phyloP scores from a whole-genome alignment of 139 green algal genomes.

The Picochlorum sp. region DNA sequence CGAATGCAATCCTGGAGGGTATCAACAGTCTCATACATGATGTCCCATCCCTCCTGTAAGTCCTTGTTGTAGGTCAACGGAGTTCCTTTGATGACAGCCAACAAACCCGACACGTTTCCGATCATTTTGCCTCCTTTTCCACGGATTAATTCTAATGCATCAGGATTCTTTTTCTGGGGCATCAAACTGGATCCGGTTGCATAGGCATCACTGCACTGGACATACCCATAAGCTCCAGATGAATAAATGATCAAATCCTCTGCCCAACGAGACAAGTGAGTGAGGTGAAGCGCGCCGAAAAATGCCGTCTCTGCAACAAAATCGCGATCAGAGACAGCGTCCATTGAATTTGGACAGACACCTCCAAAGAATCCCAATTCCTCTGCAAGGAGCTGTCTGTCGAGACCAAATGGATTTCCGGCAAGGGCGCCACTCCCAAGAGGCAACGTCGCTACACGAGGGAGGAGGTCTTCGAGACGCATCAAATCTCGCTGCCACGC shows the following conservation, averaged over 20 bases:
- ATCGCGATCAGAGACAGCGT: slow-evolving; percentile 91
- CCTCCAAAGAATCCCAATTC: slow-evolving; percentile 66
- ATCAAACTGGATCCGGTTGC: slow-evolving; percentile 90
- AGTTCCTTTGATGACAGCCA: slow-evolving; percentile 88
- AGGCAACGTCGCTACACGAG: slow-evolving; percentile 80
- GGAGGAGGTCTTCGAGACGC: slow-evolving; percentile 77
- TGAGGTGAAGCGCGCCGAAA: slow-evolving; percentile 62
- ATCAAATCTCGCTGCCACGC: slow-evolving; percentile 90
- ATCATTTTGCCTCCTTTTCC: slow-evolving; percentile 61
- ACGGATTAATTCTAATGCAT: slow-evolving; percentile 94
- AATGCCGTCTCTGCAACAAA: slow-evolving; percentile 90
- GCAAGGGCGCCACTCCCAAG: slow-evolving; percentile 85
- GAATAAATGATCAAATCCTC: slow-evolving; percentile 98
- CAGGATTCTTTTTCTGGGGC: slow-evolving; percentile 99
- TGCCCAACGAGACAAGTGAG: slow-evolving; percentile 82
- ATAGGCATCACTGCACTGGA: slow-evolving; percentile 91
- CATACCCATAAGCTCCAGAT: slow-evolving; percentile 74
- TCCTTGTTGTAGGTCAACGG: slow-evolving; percentile 99
- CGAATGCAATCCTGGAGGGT: slow-evolving; percentile 77
- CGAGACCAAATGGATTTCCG: slow-evolving; percentile 91
- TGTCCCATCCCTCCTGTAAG: slow-evolving; percentile 72
- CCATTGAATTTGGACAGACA: slow-evolving; percentile 92
- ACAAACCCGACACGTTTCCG: slow-evolving; percentile 78
- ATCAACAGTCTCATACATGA: slow-evolving; percentile 95
- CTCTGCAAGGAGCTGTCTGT: slow-evolving; percentile 63